Evolutionary conservation across 2,329 filamentous ascomycete species (phyloP).

Genomic region (Cercospora janseana): DNA sequence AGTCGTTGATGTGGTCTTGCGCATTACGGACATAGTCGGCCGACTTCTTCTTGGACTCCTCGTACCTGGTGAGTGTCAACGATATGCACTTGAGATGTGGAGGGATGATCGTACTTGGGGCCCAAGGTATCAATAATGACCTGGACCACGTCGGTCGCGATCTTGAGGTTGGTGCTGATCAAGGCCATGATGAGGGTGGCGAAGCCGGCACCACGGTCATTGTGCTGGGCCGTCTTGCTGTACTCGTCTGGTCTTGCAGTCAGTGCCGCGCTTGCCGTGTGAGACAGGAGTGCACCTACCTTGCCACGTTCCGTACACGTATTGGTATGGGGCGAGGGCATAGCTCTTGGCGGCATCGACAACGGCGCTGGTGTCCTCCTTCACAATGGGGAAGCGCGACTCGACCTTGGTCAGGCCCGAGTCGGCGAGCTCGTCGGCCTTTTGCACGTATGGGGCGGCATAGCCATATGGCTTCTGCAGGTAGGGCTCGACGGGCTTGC

Average conservation of each 20-base stretch:
- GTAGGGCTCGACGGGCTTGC: slow-evolving; percentile 75
- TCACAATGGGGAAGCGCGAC: slow-evolving; percentile 58
- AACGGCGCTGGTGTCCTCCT: slow-evolving; percentile 51
- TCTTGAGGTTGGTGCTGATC: slow-evolving; percentile 38
- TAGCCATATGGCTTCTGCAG: slow-evolving; percentile 76
- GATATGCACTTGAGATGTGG: too few relatives aligned
- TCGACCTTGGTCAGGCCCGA: slow-evolving; percentile 48
- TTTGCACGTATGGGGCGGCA: slow-evolving; percentile 78
- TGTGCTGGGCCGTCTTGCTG: slow-evolving; percentile 38
- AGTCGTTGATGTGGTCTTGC: slow-evolving; percentile 31
- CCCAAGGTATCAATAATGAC: slow-evolving; percentile 11
- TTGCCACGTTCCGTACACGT: slow-evolving; percentile 36
- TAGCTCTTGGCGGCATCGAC: slow-evolving; percentile 62
- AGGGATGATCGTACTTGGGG: slow-evolving; percentile 3
- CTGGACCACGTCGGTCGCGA: slow-evolving; percentile 35
- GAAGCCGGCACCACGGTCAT: slow-evolving; percentile 33
- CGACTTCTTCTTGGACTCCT: slow-evolving; percentile 39
- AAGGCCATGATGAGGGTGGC: slow-evolving; percentile 35
- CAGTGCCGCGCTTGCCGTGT: slow-evolving; percentile 6
- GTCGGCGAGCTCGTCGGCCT: slow-evolving; percentile 70
- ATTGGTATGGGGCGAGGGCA: slow-evolving; percentile 54
- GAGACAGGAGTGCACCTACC: slow-evolving; percentile 25
- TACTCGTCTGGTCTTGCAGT: slow-evolving; percentile 36
- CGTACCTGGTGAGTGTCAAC: slow-evolving; percentile 30
- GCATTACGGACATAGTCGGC: slow-evolving; percentile 31